Evolutionary conservation across 306 rosid genomes (phyloP).

Genomic region (Acacia melanoxylon): DNA sequence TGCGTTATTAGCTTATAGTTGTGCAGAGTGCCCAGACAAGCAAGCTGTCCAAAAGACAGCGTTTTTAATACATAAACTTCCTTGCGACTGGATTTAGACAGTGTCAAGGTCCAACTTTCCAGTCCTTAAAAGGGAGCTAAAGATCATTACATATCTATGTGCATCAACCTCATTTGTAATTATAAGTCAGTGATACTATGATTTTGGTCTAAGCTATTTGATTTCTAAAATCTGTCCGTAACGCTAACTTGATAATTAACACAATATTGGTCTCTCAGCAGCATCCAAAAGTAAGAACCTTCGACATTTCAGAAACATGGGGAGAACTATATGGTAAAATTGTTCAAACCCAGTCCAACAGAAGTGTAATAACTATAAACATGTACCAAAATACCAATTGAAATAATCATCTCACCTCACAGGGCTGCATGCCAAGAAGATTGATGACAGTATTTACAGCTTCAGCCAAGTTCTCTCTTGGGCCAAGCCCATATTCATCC

Average conservation of each 20-base stretch:
- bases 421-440: slow-evolving; percentile 98
- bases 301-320: neutral
- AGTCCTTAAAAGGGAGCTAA: neutral
- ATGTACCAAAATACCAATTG: slow-evolving; percentile 9
- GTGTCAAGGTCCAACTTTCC: neutral
- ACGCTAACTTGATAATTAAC: neutral
- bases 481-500: slow-evolving; percentile 96
- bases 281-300: slow-evolving; percentile 1
- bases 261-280: neutral
- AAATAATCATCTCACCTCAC: slow-evolving; percentile 67
- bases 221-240: neutral
- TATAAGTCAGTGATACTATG: neutral
- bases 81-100: neutral
- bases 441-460: slow-evolving; percentile 81
- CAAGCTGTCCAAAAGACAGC: neutral
- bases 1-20: neutral
- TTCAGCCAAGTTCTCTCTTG: slow-evolving; percentile 85
- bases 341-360: slow-evolving; percentile 17
- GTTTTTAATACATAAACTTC: neutral
- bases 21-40: neutral
- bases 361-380: slow-evolving; percentile 3
- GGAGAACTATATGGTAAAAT: neutral
- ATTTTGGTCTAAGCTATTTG: neutral
- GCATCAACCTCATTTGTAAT: neutral
- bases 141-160: neutral